Evolutionary conservation across 805 yeast genomes (phyloP).

Genomic region (Pichia heedii): DNA sequence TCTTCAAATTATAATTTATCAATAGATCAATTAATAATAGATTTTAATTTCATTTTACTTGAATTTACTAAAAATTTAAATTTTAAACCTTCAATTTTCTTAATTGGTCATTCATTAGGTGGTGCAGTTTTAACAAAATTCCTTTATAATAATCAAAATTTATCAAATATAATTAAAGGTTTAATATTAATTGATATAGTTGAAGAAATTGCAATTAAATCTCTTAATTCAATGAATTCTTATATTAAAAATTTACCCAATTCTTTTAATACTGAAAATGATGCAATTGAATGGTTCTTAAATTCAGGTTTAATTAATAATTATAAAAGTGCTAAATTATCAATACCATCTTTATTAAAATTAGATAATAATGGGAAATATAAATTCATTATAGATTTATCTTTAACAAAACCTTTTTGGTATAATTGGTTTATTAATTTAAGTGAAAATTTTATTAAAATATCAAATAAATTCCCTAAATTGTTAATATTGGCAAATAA

Average conservation of each 20-base stretch:
- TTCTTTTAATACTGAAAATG: constrained; percentile 39
- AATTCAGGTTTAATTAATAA: constrained; percentile 44
- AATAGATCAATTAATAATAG: constrained; percentile 45
- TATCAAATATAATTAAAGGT: constrained; percentile 41
- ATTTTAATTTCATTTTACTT: constrained; percentile 42
- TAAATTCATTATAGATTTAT: constrained; percentile 60
- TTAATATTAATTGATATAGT: constrained; percentile 82
- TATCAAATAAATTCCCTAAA: constrained; percentile 43
- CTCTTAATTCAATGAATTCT: constrained; percentile 57
- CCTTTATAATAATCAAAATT: constrained; percentile 20
- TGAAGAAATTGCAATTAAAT: constrained; percentile 79
- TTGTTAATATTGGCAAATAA: constrained; percentile 79
- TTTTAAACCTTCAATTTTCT: constrained; percentile 31
- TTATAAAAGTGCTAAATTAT: constrained; percentile 52
- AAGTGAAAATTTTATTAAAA: constrained; percentile 39
- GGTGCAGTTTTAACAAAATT: constrained; percentile 71
- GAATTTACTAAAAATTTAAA: constrained; percentile 25
- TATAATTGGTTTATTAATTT: constrained; percentile 68
- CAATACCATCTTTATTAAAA: constrained; percentile 65
- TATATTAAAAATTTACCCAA: constrained; percentile 61
- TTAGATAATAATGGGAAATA: constrained; percentile 10
- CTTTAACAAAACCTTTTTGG: constrained; percentile 64
- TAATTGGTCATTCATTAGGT: constrained; percentile 89
- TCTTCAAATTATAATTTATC: constrained; percentile 29
- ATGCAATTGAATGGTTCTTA: constrained; percentile 82